Percentiles rank a stretch among this genome's conserved stretches.
Evolutionary conservation across 73 alveolate species (phyloP).

Genomic region (Tetrahymena thermophila): DNA sequence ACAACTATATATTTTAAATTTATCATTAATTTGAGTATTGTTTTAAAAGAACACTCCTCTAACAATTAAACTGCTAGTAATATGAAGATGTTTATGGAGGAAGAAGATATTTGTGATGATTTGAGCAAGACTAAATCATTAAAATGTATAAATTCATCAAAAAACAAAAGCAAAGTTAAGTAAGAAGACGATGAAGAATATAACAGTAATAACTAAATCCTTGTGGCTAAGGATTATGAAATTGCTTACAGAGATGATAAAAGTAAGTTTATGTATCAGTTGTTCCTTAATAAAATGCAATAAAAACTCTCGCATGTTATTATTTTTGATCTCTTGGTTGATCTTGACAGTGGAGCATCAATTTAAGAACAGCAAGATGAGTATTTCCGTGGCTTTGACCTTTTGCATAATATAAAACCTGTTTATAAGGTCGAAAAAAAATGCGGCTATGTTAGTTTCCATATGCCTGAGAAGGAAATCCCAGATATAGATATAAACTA

Average conservation of each 20-base stretch:
- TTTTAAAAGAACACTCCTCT: background rate
- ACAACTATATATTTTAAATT: too few species aligned
- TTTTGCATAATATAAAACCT: background rate
- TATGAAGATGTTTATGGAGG: background rate
- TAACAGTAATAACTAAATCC: background rate
- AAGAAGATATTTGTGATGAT: background rate
- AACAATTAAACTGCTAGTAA: background rate
- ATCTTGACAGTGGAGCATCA: background rate
- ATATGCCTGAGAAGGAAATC: background rate
- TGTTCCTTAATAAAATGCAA: background rate
- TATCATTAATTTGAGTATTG: background rate
- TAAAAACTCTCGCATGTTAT: background rate
- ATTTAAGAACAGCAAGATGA: background rate
- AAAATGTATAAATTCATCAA: background rate
- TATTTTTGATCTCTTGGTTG: background rate
- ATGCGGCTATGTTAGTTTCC: background rate
- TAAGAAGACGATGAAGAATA: background rate
- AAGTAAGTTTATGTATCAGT: background rate
- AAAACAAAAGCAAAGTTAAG: background rate
- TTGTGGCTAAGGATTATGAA: background rate
- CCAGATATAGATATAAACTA: background rate
- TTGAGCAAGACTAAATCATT: background rate
- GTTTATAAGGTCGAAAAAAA: background rate
- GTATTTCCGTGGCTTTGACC: background rate
- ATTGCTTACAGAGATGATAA: background rate